Conservation (phyloP, 1,284 basidiomycete species). For the Ganoderma sinense region DNA sequence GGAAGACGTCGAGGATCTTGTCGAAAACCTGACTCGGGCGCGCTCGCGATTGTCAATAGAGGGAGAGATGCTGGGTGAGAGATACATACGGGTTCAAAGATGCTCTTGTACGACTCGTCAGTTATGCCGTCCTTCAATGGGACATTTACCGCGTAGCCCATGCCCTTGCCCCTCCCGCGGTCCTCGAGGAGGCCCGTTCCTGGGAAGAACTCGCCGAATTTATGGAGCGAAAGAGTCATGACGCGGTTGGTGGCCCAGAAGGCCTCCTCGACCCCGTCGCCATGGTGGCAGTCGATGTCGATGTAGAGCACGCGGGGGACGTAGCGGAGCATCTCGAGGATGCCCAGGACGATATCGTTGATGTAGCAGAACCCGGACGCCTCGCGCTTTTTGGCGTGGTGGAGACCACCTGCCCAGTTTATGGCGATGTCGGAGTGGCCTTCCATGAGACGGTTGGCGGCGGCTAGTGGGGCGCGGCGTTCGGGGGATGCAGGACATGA, state of each 20-base stretch:
- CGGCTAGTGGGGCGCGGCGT: slow-evolving; percentile 60
- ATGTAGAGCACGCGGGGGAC: slow-evolving; percentile 94
- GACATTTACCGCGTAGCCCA: slow-evolving; percentile 92
- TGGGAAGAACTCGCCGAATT: slow-evolving; percentile 97
- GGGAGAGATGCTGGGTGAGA: slow-evolving; percentile 24
- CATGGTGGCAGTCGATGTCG: slow-evolving; percentile 98
- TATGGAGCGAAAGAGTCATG: slow-evolving; percentile 97
- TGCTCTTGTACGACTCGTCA: slow-evolving; percentile 81
- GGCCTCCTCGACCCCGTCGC: slow-evolving; percentile 98
- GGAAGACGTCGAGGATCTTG: slow-evolving; percentile 90
- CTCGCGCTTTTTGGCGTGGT: no score
- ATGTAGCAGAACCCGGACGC: no score
- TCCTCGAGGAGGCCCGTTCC: slow-evolving; percentile 93
- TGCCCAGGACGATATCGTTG: no score
- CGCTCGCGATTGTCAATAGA: no score
- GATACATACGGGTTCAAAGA: slow-evolving; percentile 85
- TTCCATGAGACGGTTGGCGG: slow-evolving; percentile 82
- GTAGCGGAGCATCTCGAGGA: no score
- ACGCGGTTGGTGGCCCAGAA: slow-evolving; percentile 98
- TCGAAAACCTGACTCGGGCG: slow-evolving; percentile 75
- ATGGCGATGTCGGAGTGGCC: slow-evolving; percentile 93
- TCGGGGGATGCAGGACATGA: neutral
- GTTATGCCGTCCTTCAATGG: slow-evolving; percentile 95
- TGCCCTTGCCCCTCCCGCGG: slow-evolving; percentile 86
- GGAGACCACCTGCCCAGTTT: no score